Percentiles rank a stretch among this genome's conserved stretches.
phyloP scores from a whole-genome alignment of 1,139 yeast genomes.

The Sugiyamaella sp. region DNA sequence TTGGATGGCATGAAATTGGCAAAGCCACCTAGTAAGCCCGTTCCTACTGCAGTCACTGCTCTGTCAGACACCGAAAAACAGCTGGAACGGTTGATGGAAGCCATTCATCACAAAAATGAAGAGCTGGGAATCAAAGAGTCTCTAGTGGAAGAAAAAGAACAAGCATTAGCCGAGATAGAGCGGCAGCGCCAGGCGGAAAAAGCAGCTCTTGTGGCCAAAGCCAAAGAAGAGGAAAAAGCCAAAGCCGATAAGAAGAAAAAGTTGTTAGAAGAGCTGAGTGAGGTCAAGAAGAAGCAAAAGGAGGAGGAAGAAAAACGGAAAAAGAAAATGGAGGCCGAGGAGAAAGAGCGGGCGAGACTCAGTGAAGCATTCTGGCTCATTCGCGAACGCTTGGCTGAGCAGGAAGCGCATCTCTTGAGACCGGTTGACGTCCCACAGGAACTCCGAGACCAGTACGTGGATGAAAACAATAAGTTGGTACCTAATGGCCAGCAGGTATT shows the following conservation, averaged over 20 bases:
- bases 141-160: constrained; percentile 1
- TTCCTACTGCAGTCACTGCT: background rate
- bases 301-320: constrained; percentile 20
- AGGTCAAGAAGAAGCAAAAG: constrained; percentile 17
- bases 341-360: constrained; percentile 7
- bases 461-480: constrained; percentile 26
- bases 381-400: constrained; percentile 11
- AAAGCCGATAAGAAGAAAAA: constrained; percentile 8
- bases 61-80: constrained; percentile 6
- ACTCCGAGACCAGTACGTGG: constrained; percentile 8
- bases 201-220: background rate
- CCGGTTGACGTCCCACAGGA: constrained; percentile 14
- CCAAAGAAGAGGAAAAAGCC: constrained; percentile 3
- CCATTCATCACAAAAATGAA: constrained; percentile 2
- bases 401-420: constrained; percentile 15
- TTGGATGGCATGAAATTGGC: constrained; percentile 5
- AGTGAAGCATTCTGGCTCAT: constrained; percentile 18
- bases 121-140: constrained; percentile 3
- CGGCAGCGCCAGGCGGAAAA: constrained; percentile 1
- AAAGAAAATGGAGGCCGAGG: constrained; percentile 4
- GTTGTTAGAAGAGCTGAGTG: constrained; percentile 9
- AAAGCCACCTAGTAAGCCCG: background rate
- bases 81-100: constrained; percentile 8
- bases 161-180: constrained; percentile 2
- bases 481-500: constrained; percentile 37